phyloP scores from a whole-genome alignment of 106 monocot species.

The Iris macrosiphon region DNA sequence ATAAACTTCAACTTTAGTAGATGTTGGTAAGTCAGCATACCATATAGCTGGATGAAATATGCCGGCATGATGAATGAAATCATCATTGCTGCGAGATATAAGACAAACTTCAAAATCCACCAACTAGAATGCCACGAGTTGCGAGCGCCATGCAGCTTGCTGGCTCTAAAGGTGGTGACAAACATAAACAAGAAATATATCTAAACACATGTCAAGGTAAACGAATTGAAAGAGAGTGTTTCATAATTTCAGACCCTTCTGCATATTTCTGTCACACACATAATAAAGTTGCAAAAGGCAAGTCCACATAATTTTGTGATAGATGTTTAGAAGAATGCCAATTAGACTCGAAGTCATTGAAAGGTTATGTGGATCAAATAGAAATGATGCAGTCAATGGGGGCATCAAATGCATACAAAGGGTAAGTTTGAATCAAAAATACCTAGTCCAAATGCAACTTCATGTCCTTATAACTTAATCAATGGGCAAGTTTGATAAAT shows the following conservation, averaged over 20 bases:
- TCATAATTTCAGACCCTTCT: neutral
- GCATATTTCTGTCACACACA: neutral
- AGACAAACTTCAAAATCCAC: constrained; percentile 45
- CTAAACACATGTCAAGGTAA: constrained; percentile 37
- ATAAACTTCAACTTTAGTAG: neutral
- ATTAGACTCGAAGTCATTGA: neutral
- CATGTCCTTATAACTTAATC: neutral
- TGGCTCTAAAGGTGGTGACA: constrained; percentile 41
- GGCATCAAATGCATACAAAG: neutral
- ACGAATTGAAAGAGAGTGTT: neutral
- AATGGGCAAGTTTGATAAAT: neutral
- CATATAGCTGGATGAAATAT: constrained; percentile 51
- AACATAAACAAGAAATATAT: constrained; percentile 61
- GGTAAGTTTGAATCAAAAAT: neutral
- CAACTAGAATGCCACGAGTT: constrained; percentile 64
- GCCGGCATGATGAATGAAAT: constrained; percentile 38
- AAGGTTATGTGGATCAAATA: neutral
- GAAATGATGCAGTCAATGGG: neutral
- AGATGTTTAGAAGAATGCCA: neutral
- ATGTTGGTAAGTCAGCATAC: constrained; percentile 19
- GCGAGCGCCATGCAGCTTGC: constrained; percentile 41
- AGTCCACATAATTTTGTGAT: neutral
- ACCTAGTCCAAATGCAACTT: neutral
- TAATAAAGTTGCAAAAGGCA: neutral
- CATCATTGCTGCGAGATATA: constrained; percentile 30